These are phyloP conservation scores for Taiwanofungus camphoratus DNA, from an alignment of 1,284 basidiomycete genomes.

Conservation along the genomic window DNA sequence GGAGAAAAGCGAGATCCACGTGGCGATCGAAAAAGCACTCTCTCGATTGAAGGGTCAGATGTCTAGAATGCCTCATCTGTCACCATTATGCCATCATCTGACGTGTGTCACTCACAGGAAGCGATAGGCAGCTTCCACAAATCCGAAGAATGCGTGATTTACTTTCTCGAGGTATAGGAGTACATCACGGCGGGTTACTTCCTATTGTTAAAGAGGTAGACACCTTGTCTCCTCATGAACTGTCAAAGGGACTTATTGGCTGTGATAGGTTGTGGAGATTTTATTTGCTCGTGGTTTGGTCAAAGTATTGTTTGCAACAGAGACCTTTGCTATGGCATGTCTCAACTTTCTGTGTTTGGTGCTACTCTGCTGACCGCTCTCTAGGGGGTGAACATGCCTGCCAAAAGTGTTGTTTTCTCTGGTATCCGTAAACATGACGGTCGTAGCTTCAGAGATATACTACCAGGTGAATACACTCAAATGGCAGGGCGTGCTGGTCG, in stretches of 20 bases:
- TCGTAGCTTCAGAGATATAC: slow-evolving; percentile 82
- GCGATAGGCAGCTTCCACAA: slow-evolving; percentile 93
- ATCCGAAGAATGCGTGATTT: slow-evolving; percentile 90
- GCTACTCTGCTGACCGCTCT: slow-evolving; percentile 6
- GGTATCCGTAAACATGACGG: slow-evolving; percentile 96
- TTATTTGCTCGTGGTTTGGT: slow-evolving; percentile 95
- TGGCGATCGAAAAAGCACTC: slow-evolving; percentile 89
- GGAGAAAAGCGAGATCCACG: slow-evolving; percentile 97
- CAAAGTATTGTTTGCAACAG: slow-evolving; percentile 96
- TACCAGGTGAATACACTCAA: slow-evolving; percentile 94
- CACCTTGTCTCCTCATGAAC: background rate
- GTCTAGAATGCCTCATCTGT: background rate
- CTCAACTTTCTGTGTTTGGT: background rate
- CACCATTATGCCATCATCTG: background rate
- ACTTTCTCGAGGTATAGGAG: slow-evolving; percentile 89
- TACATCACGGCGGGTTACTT: slow-evolving; percentile 95
- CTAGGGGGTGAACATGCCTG: slow-evolving; percentile 99
- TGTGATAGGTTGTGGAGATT: slow-evolving; percentile 82
- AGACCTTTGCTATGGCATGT: slow-evolving; percentile 97
- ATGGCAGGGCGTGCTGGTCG: slow-evolving; percentile 99
- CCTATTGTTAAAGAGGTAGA: slow-evolving; percentile 95
- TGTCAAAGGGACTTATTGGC: background rate
- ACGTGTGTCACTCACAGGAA: slow-evolving; percentile 42
- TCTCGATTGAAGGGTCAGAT: slow-evolving; percentile 82
- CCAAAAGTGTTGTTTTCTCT: slow-evolving; percentile 95